Base-by-base conservation (phyloP, 768 basidiomycete genomes). In the Lentinula guzmanii region DNA sequence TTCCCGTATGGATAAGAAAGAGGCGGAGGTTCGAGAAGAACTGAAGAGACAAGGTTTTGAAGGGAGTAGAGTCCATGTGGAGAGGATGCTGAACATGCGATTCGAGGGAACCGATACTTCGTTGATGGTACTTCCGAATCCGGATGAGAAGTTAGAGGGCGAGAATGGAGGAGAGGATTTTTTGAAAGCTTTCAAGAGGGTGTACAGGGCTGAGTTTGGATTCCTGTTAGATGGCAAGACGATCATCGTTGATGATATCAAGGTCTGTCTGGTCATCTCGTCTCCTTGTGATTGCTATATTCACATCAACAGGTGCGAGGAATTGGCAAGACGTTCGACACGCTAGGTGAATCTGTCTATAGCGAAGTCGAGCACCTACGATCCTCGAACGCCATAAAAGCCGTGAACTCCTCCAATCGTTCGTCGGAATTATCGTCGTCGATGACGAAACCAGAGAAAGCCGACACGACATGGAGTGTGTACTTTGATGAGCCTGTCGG, bases 81-180 rank as follows among this genome's bases (percentile, higher is more conserved):
- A 96, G 71, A 82, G 89, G 21, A 89, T 89, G 86, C 76, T 93
- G 48, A 94, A 94, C 68, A 94, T 94, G 92, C 85, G 93, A 21
- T 95, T 95, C 65, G 90, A 95, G 53, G 94, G 94, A 3, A 95
- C 92, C 0, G 94, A 96, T 73, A 98, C 96, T 0, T 83, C 94
- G 15, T 72, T 98, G 65, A 96, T 98, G 93, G 84, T 94, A 10
- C 75, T 93, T 11, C 84, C 89, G 0, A 65, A 68, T 5, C 64
- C 70, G 7, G 66, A 68, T 24, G 79, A 80, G 37, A 66, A 24
- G 7, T 68, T 62, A 2, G 67, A 65, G 18, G 67, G 68, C 8
- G 82, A 79, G 0, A 81, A 86, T 65, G 86, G 80, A 24, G 66
- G 77, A 13, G 86, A 87, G 63, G 89, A 94, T 71, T 95, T 90